These are phyloP conservation scores for Trichosporon sp. DNA, from an alignment of 1,284 basidiomycete species.

Conservation along the genomic window DNA sequence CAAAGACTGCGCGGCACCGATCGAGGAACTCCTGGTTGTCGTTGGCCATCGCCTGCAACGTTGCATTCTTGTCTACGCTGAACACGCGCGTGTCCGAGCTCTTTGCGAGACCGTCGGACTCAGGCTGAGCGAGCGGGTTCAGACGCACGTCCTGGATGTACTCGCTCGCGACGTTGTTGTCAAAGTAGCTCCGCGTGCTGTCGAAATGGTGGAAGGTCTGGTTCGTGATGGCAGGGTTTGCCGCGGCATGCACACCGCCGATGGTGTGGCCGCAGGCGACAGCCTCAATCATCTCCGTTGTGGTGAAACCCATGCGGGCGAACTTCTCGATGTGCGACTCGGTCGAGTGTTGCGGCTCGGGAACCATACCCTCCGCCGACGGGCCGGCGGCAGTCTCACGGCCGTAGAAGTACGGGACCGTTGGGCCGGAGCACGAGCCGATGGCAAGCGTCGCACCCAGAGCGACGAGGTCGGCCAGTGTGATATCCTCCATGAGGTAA, in stretches of 20 bases:
- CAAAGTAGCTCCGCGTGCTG: constrained; percentile 23
- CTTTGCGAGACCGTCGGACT: background rate
- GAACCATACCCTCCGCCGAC: constrained; percentile 11
- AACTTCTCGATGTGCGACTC: constrained; percentile 29
- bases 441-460: constrained; percentile 28
- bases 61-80: constrained; percentile 23
- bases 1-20: constrained; percentile 18
- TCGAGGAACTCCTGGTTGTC: constrained; percentile 22
- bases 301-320: constrained; percentile 29
- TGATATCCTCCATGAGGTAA: constrained; percentile 22
- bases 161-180: constrained; percentile 26
- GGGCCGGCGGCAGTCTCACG: constrained; percentile 6
- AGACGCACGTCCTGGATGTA: constrained; percentile 21
- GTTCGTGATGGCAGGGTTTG: constrained; percentile 23
- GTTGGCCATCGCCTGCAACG: constrained; percentile 23
- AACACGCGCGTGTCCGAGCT: constrained; percentile 24
- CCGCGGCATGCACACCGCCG: constrained; percentile 26
- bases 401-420: constrained; percentile 26
- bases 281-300: constrained; percentile 26
- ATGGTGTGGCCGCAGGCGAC: constrained; percentile 29
- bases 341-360: constrained; percentile 26
- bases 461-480: constrained; percentile 27
- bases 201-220: constrained; percentile 23
- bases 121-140: constrained; percentile 26
- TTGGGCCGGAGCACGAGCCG: constrained; percentile 27